These are phyloP conservation scores for Acanthamoeba healyi DNA, from an alignment of 208 protist genomes.

Conservation along the genomic window DNA sequence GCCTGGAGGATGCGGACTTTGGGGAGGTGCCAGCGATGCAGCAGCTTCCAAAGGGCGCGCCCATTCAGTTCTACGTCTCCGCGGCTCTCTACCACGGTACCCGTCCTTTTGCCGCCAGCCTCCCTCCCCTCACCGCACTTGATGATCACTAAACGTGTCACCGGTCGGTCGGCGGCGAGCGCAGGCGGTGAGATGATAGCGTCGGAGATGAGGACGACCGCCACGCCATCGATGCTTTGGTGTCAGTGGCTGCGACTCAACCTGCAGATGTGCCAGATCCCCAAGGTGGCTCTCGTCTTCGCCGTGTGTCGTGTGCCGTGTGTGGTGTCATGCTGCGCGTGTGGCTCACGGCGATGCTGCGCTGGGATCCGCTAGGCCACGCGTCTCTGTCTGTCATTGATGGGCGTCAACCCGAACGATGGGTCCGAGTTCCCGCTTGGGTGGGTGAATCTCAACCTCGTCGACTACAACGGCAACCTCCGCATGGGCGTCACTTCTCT, in stretches of 20 bases:
- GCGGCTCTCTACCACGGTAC: neutral
- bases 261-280: slow-evolving; percentile 12
- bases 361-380: too few species aligned
- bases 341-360: too few species aligned
- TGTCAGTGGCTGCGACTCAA: neutral
- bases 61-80: neutral
- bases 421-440: neutral
- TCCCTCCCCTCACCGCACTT: neutral
- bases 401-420: neutral
- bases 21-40: slow-evolving; percentile 5
- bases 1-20: slow-evolving; percentile 1
- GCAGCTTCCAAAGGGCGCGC: neutral
- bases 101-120: too few species aligned
- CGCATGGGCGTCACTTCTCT: slow-evolving; percentile 28
- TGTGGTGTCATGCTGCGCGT: too few species aligned
- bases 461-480: slow-evolving; percentile 53
- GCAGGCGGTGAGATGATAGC: neutral
- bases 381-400: neutral
- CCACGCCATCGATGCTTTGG: neutral
- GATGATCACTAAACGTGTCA: too few species aligned
- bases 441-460: slow-evolving; percentile 44
- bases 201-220: neutral
- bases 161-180: too few species aligned
- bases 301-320: neutral
- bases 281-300: neutral